A percentile compares a stretch with the other conserved stretches of the same genome.
Evolutionary conservation across 2,329 filamentous ascomycete genomes (phyloP).

Genomic region (Arachnomyces sp.): DNA sequence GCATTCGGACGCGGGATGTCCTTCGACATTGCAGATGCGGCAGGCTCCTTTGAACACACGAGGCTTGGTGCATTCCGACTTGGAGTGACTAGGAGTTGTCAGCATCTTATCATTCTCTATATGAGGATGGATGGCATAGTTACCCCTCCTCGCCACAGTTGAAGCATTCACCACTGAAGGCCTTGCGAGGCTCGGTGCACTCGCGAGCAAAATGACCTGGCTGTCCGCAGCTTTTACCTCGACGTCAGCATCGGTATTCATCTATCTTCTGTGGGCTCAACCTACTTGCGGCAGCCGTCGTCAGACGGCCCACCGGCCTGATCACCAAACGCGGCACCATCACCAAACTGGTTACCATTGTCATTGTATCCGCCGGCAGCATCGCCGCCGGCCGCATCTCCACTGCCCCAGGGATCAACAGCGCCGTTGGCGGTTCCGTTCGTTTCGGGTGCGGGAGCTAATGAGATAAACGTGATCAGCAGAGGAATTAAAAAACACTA

Average conservation of each 20-base stretch:
- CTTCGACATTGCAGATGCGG: constrained; percentile 39
- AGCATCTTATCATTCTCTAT: not conserved
- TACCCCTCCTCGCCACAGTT: constrained; percentile 41
- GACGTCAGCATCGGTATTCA: not conserved
- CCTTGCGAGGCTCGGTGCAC: constrained; percentile 36
- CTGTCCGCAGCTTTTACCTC: constrained; percentile 22
- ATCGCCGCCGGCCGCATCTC: not conserved
- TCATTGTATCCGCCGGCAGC: constrained; percentile 10
- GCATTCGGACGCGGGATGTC: constrained; percentile 39
- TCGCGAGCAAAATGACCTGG: constrained; percentile 34
- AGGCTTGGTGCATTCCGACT: constrained; percentile 39
- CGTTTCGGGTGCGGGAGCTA: constrained; percentile 1
- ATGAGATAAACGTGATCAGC: too few species aligned
- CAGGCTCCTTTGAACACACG: constrained; percentile 42
- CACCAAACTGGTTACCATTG: constrained; percentile 11
- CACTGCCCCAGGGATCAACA: constrained; percentile 5
- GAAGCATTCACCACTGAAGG: constrained; percentile 32
- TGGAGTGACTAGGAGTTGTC: constrained; percentile 29
- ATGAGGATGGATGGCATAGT: constrained; percentile 5
- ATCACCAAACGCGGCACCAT: not conserved
- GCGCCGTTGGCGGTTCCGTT: constrained; percentile 8
- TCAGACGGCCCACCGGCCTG: constrained; percentile 11
- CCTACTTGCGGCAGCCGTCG: constrained; percentile 31
- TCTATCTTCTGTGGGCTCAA: constrained; percentile 1
- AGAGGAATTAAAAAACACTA: too few species aligned